Base-by-base conservation (phyloP, 148 eudicot genomes). In the Fagopyrum esculentum region DNA sequence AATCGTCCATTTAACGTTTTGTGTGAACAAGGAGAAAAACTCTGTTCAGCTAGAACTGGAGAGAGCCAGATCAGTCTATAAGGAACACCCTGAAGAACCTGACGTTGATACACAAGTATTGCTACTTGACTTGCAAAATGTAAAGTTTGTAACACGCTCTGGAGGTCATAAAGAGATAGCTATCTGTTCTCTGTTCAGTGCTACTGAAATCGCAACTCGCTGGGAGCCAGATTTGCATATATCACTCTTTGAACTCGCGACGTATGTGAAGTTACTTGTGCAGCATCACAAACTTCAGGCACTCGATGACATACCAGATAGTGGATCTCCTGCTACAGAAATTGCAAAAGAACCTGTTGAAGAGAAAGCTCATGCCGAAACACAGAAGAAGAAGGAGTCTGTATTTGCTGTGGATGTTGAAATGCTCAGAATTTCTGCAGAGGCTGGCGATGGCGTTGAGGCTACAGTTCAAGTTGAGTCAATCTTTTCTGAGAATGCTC, bases 191-290 rank as follows among this genome's bases (percentile, higher is more conserved):
- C 93, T 92, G 79, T 95, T 95, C 78, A 95, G 98, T 85, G 97
- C 98, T 71, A 89, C 98, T 74, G 93, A 95, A 78, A 90, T 95
- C 81, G 83, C 97, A 17, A 77, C 84, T 69, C 85, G 97, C 64
- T 95, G 98, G 98, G 98, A 95, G 83, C 98, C 98, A 22, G 98
- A 95, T 90, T 89, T 82, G 55, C 98, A 95, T 71, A 82, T 95
- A 73, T 86, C 97, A 59, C 80, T 95, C n/a, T 74, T 86, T 82
- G 99, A 95, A 80, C 91, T 95, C 54, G 81, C 84, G 81, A 79
- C 89, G 54, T 81, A 86, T 80, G 52, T 92, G 82, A 90, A 90
- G 82, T 83, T 82, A 80, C 81, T 89, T 68, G 78, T 89, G 60
- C 89, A 89, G 55, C 84, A 82, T 78, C 92, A 90, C 75, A 92